Percentiles rank a stretch among this genome's conserved stretches.
phyloP scores from a whole-genome alignment of 2,329 filamentous ascomycete genomes.

The Pezicula radicicola region DNA sequence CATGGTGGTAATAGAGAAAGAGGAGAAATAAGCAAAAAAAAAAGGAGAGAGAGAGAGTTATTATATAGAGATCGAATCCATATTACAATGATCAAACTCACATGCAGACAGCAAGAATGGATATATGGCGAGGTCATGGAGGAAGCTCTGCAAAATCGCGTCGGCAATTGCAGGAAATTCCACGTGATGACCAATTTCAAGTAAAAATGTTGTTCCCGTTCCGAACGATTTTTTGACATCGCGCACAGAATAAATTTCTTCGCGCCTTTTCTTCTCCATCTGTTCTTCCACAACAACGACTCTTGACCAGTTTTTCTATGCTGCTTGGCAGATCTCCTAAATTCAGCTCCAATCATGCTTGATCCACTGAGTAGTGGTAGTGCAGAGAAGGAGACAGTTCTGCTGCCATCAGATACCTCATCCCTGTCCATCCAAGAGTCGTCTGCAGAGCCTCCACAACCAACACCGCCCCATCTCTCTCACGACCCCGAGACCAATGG shows the following conservation, averaged over 20 bases:
- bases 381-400: conserved; percentile 3
- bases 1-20: conserved; percentile 8
- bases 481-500: conserved; percentile 57
- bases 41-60: background rate
- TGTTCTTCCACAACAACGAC: background rate
- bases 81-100: background rate
- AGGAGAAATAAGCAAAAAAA: background rate
- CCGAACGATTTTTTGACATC: background rate
- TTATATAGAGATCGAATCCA: no score
- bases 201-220: background rate
- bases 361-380: conserved; percentile 11
- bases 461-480: conserved; percentile 24
- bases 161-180: background rate
- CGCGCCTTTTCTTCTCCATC: background rate
- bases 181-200: no score
- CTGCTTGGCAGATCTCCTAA: background rate
- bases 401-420: conserved; percentile 12
- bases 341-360: background rate
- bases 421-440: conserved; percentile 16
- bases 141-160: conserved; percentile 6
- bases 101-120: no score
- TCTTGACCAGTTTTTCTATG: background rate
- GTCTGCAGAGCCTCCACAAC: conserved; percentile 11
- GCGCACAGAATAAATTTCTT: background rate
- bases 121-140: conserved; percentile 9